Base-by-base conservation (phyloP, 2,329 filamentous ascomycete genomes). In the Fusarium lateritium region DNA sequence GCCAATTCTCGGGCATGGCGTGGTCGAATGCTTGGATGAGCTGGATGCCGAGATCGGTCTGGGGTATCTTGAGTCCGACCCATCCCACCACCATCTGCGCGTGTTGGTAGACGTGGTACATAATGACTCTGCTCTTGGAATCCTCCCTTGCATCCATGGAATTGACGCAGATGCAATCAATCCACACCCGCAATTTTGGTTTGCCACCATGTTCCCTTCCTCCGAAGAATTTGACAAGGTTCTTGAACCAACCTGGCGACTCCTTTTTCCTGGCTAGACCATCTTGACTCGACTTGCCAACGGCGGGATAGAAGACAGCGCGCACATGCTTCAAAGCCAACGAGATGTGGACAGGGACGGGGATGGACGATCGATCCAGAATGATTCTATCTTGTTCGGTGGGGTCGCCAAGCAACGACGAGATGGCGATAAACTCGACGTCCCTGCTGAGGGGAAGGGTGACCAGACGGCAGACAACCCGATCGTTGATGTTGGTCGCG, bases 11-110 rank as follows among this genome's bases (percentile, higher is more conserved):
- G 5, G 78, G 78, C 65, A 80, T 77, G 21, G 70, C 73, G 2
- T 67, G 69, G 40, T 80, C 77, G 55, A 74, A 76, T 26, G 70
- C 66, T 14, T 66, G 70, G 26, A 79, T 71, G 7, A 70, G 65
- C 7, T 64, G 58, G 33, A 77, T 70, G 14, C 69, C 76, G 6
- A 66, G 46, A 31, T 76, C 75, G 2, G 77, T 76, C 19, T 74
- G 70, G 26, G 71, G 70, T 43, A 57, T 61, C 67, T 77, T 78
- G 22, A 70, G 62, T 26, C 77, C 77, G 33, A 79, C 51, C 77
- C 77, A 79, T 24, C 77, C 77, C 14, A 79, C 75, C 24, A 79
- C 77, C 46, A 77, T 72, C 54, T 75, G 71, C n/a, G 76, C 76
- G 33, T 69, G 64, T 31, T 73, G 73, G 45, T 77, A 78, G 36